A percentile compares a stretch with the other conserved stretches of the same genome.
Conservation (phyloP, 371 early-diverging fungal genomes). For the Gilbertella persicaria region DNA sequence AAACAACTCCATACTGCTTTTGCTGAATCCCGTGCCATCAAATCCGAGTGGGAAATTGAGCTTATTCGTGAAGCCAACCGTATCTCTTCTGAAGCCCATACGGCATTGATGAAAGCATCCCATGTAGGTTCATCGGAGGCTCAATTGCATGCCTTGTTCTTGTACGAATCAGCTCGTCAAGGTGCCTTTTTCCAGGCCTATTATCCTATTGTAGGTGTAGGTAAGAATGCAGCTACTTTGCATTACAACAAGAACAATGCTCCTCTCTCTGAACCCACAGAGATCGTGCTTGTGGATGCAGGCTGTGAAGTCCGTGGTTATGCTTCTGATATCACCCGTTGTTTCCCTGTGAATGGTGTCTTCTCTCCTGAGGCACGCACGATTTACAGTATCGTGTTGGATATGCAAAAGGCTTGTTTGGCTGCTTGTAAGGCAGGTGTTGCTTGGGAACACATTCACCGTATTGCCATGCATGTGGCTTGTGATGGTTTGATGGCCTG, state of each 20-base stretch:
- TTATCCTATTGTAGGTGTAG: conserved; percentile 82
- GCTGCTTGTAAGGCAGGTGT: conserved; percentile 76
- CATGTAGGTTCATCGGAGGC: conserved; percentile 66
- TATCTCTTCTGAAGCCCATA: conserved; percentile 81
- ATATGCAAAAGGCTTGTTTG: conserved; percentile 77
- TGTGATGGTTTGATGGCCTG: conserved; percentile 74
- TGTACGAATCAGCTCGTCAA: conserved; percentile 69
- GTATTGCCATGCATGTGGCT: conserved; percentile 72
- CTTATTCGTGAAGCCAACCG: conserved; percentile 75
- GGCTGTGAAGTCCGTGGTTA: conserved; percentile 84
- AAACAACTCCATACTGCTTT: conserved; percentile 60
- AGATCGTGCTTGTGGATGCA: conserved; percentile 84
- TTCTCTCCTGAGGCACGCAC: conserved; percentile 75
- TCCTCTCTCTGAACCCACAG: conserved; percentile 35
- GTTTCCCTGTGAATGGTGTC: conserved; percentile 84
- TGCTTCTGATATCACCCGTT: conserved; percentile 89
- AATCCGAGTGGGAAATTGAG: conserved; percentile 76
- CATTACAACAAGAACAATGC: conserved; percentile 83
- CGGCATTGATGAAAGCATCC: conserved; percentile 68
- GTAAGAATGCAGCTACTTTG: conserved; percentile 77
- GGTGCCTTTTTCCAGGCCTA: conserved; percentile 84
- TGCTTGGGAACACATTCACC: conserved; percentile 91
- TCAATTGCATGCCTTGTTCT: conserved; percentile 76
- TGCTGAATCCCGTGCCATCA: conserved; percentile 77
- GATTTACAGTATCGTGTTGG: conserved; percentile 83